Base-by-base conservation (phyloP, 2,329 filamentous ascomycete species). In the Pyrenophora teres region DNA sequence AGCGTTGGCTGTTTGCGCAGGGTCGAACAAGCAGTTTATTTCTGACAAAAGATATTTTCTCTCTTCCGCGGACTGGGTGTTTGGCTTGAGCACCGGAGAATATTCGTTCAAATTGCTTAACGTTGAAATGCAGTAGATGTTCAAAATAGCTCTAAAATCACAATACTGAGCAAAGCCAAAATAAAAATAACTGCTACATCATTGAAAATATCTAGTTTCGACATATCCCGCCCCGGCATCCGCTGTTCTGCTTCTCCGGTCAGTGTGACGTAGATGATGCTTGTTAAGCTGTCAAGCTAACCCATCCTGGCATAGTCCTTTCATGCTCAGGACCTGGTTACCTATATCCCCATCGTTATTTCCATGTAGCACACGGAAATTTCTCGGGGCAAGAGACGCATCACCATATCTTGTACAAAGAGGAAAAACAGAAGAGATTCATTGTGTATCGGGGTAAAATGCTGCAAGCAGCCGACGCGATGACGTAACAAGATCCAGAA, bases 231-330 rank as follows among this genome's bases (percentile, higher is more conserved):
- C 23, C 15, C 15, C 19, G 25, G 18, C 31, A 5, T 36, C n/a
- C 16, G 10, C 12, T n/a, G n/a, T 18, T 23, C 4, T 23, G 19
- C n/a, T 40, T 46, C 31, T 51, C 48, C 31, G 43, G 48, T 41
- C 44, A 27, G 4, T 25, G 31, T 51, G 48, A 51, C 48, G 48
- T 51, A 39, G 19, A 38, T 32, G 15, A 21, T 16, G 23, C 31
- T 33, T 37, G 19, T 37, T 41, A 46, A 37, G 16, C 3, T 18
- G 21, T 8, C 4, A 10, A 25, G 25, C 43, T 47, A 51, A 31
- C 48, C 43, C 21, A 19, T 13, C 21, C n/a, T 32, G 18, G 48
- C 18, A 19, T 41, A 32, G 42, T 18, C 9, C 18, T 4, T 27
- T 38, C 37, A 47, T 40, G n/a, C 41, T 40, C 36, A 19, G 23